phyloP scores from a whole-genome alignment of 495 filamentous ascomycete species.

The Niebla homalea region DNA sequence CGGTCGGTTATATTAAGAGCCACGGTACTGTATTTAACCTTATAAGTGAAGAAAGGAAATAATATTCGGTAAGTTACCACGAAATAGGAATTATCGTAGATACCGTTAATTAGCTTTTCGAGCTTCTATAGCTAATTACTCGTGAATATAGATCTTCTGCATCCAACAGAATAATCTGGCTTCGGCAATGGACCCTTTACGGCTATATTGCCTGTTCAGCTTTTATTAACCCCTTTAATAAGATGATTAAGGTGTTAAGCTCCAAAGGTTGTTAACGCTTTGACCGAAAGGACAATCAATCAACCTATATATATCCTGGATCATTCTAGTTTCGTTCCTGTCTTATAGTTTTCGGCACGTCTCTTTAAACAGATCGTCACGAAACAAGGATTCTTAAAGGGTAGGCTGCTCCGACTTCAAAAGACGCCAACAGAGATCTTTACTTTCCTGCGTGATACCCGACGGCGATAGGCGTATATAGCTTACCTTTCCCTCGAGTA shows the following conservation, averaged over 20 bases:
- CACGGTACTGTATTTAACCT: slow-evolving; percentile 19
- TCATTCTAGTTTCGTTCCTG: slow-evolving; percentile 25
- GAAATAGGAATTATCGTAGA: slow-evolving; percentile 18
- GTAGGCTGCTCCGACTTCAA: slow-evolving; percentile 16
- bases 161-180: slow-evolving; percentile 20
- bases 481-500: too few relatives aligned
- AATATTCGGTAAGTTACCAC: slow-evolving; percentile 28
- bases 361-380: too few relatives aligned
- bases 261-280: slow-evolving; percentile 17
- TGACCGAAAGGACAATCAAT: slow-evolving; percentile 25
- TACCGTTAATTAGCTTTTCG: slow-evolving; percentile 21
- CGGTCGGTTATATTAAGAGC: slow-evolving; percentile 26
- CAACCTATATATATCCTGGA: slow-evolving; percentile 25
- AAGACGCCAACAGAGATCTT: slow-evolving; percentile 2
- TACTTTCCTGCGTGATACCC: background rate
- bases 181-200: slow-evolving; percentile 12
- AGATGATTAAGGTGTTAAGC: slow-evolving; percentile 19
- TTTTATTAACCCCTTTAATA: slow-evolving; percentile 28
- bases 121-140: slow-evolving; percentile 27
- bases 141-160: slow-evolving; percentile 25
- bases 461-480: too few relatives aligned
- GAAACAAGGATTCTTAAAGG: too few relatives aligned
- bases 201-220: slow-evolving; percentile 22
- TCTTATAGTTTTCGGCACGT: too few relatives aligned
- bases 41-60: slow-evolving; percentile 33